phyloP scores from a whole-genome alignment of 306 rosid genomes.

The Lathyrus aphaca region DNA sequence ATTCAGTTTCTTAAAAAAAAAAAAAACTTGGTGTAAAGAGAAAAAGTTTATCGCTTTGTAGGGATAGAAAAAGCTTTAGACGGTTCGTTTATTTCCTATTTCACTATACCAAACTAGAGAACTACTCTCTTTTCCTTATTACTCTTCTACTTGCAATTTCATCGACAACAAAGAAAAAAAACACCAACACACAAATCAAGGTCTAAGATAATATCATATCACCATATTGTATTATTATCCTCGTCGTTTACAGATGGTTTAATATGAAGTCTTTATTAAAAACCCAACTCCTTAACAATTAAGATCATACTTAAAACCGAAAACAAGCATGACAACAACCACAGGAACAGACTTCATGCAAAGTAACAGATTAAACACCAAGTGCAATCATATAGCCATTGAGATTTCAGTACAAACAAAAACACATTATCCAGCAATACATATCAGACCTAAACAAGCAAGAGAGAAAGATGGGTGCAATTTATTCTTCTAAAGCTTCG shows the following conservation, averaged over 20 bases:
- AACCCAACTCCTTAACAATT: not conserved
- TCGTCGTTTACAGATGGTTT: not conserved
- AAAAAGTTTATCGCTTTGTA: too few relatives aligned
- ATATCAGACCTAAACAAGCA: constrained; percentile 36
- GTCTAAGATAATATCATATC: not conserved
- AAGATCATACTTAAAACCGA: not conserved
- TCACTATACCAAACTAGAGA: not conserved
- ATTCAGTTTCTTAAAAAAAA: too few relatives aligned
- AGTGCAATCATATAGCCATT: constrained; percentile 25
- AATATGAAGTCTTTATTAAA: not conserved
- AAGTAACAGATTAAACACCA: not conserved
- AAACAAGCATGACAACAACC: constrained; percentile 18
- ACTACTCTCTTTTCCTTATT: not conserved
- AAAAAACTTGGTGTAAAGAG: too few relatives aligned
- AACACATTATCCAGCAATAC: constrained; percentile 36
- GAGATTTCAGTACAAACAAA: constrained; percentile 1
- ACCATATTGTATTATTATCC: not conserved
- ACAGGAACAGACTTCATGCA: constrained; percentile 3
- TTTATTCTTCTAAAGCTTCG: constrained; percentile 42
- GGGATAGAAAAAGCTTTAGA: too few relatives aligned
- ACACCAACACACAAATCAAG: too few relatives aligned
- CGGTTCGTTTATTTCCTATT: not conserved
- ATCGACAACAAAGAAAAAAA: too few relatives aligned
- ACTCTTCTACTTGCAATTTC: not conserved
- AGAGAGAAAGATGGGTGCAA: not conserved